These are phyloP conservation scores for Coemansia sp. DNA, from an alignment of 192 early-diverging fungal genomes.

Conservation along the genomic window DNA sequence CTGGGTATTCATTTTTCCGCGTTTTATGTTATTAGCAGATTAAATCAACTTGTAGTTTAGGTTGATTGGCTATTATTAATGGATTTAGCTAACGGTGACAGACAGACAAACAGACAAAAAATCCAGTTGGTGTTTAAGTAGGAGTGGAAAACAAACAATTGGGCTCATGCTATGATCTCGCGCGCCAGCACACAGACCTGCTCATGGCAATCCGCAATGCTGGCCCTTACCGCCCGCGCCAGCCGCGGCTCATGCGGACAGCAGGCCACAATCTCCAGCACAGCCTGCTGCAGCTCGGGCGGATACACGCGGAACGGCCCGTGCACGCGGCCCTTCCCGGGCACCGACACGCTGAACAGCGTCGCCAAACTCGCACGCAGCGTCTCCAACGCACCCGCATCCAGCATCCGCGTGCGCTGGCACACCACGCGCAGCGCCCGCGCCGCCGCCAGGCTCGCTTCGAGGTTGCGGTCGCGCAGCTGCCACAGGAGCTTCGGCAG, in stretches of 20 bases:
- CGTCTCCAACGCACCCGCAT: slow-evolving; percentile 6
- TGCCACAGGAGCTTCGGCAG: slow-evolving; percentile 53
- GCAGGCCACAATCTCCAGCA: slow-evolving; percentile 34
- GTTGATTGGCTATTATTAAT: no score
- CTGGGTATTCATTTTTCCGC: no score
- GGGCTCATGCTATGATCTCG: not conserved
- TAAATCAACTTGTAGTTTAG: no score
- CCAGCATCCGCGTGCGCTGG: slow-evolving; percentile 43
- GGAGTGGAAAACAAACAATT: no score
- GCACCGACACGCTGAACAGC: slow-evolving; percentile 47
- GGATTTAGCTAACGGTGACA: no score
- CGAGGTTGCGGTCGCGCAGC: slow-evolving; percentile 44
- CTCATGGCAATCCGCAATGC: slow-evolving; percentile 2
- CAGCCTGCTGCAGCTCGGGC: slow-evolving; percentile 24
- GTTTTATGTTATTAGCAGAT: no score
- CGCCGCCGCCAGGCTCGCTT: slow-evolving; percentile 28
- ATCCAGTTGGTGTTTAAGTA: no score
- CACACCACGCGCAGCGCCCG: slow-evolving; percentile 33
- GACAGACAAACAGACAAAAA: no score
- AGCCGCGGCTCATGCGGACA: slow-evolving; percentile 22
- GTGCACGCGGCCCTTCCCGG: slow-evolving; percentile 38
- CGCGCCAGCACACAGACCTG: not conserved
- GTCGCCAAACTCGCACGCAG: slow-evolving; percentile 40
- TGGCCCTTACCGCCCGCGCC: slow-evolving; percentile 21
- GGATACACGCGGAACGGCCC: slow-evolving; percentile 46